Percentiles rank a stretch among this genome's conserved stretches.
phyloP scores from a whole-genome alignment of 2,329 filamentous ascomycete genomes.

The Fusarium secorum region DNA sequence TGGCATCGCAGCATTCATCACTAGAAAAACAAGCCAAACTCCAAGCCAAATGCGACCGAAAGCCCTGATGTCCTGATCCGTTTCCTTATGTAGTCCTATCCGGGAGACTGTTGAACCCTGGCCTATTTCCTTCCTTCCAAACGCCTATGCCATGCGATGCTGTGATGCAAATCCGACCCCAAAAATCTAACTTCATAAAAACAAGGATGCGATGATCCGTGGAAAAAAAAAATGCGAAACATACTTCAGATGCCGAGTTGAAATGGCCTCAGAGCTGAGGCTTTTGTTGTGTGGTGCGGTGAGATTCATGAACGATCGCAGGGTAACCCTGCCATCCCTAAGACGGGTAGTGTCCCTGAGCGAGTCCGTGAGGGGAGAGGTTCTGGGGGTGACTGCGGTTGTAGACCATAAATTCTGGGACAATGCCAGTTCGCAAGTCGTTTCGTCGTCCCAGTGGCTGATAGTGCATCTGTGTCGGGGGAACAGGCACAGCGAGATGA shows the following conservation, averaged over 20 bases:
- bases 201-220: constrained; percentile 28
- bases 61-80: constrained; percentile 8
- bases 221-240: not conserved
- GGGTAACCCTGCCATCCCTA: constrained; percentile 44
- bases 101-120: constrained; percentile 17
- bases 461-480: constrained; percentile 82
- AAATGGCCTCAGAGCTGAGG: constrained; percentile 7
- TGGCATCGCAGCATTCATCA: constrained; percentile 1
- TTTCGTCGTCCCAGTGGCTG: constrained; percentile 76
- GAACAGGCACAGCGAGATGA: constrained; percentile 63
- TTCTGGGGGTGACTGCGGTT: constrained; percentile 45
- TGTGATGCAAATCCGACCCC: constrained; percentile 36
- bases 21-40: constrained; percentile 20
- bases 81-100: constrained; percentile 20
- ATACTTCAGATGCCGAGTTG: constrained; percentile 2
- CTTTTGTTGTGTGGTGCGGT: not conserved
- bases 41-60: constrained; percentile 30
- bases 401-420: constrained; percentile 66
- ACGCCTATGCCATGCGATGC: constrained; percentile 46
- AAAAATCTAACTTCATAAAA: constrained; percentile 30
- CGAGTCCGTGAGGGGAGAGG: constrained; percentile 36
- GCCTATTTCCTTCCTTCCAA: constrained; percentile 32
- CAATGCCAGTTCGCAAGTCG: constrained; percentile 73
- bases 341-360: constrained; percentile 48
- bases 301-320: not conserved